Base-by-base conservation (phyloP, 2,329 filamentous ascomycete species). In the Fusarium sulawesiense region DNA sequence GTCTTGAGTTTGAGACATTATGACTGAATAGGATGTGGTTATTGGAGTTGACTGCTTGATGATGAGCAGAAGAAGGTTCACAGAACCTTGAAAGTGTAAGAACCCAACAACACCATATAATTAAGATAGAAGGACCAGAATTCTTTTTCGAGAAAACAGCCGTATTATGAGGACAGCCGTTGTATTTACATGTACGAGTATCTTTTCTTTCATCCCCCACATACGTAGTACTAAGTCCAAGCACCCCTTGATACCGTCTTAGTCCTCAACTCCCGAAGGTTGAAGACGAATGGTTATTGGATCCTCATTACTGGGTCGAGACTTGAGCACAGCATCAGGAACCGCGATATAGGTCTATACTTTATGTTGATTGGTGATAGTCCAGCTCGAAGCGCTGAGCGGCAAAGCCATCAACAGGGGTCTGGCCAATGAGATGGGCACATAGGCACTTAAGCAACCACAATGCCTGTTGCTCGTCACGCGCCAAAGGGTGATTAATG, bases 1-100 rank as follows among this genome's bases (percentile, higher is more conserved):
- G 32, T 76, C 69, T 8, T 75, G 75, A 32, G 81, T 81, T 55
- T 82, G 73, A 44, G 82, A 76, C 82, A 86, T 85, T 66, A 54
- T 75, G 63, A 45, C 53, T 45, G 55, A 62, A 50, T 54, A 46
- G 21, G 49, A 30, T 30, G 34, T 16, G 50, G 40, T 29, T 55
- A 34, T 45, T 41, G 42, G 23, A 44, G 45, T 59, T 59, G 55
- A 27, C 44, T 56, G 42, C 34, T 60, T 53, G 37, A 50, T 20
- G 45, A 55, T 29, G n/a, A 40, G 21, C 45, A 53, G 45, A 57
- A 44, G 42, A 56, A 30, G 66, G 56, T 61, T 75, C 72, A 59
- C 64, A 75, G 62, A 71, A 73, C 50, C 72, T 64, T 54, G 56
- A 51, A 48, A 55, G 44, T 42, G 23, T 37, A 63, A 67, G 48